Conservation (phyloP, 1,139 yeast species). For the Zygoascus meyerae region DNA sequence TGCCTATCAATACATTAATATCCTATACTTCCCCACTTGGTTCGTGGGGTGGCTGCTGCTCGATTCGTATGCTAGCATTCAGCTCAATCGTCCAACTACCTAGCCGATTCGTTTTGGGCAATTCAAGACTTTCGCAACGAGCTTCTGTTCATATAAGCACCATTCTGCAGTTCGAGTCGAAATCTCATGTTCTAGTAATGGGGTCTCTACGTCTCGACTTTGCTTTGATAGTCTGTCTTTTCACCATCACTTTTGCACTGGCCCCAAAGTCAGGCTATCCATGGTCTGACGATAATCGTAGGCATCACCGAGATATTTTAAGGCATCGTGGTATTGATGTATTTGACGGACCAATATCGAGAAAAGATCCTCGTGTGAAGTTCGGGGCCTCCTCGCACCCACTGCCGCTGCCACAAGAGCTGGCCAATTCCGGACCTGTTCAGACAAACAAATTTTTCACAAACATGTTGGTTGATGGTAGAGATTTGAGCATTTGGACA, state of each 20-base stretch:
- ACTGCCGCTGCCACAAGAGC: constrained; percentile 41
- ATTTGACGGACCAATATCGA: constrained; percentile 30
- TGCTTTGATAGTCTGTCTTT: not conserved
- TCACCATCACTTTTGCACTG: not conserved
- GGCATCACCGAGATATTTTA: not conserved
- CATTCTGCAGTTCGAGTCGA: too few species aligned
- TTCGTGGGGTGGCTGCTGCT: too few species aligned
- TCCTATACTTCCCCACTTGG: too few species aligned
- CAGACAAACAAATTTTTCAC: constrained; percentile 79
- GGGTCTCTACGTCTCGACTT: too few species aligned
- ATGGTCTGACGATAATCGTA: not conserved
- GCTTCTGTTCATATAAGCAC: too few species aligned
- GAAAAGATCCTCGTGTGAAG: constrained; percentile 43
- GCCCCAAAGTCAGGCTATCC: not conserved
- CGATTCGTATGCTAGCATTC: too few species aligned
- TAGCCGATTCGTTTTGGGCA: too few species aligned
- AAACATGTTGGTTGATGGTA: constrained; percentile 59
- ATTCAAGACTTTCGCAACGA: too few species aligned
- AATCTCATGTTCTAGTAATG: too few species aligned
- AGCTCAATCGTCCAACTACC: too few species aligned
- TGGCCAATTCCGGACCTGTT: constrained; percentile 39
- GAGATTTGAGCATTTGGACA: constrained; percentile 60
- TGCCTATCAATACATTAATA: too few species aligned
- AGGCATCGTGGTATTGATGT: not conserved
- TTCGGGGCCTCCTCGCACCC: constrained; percentile 46